These are phyloP conservation scores for Spinellus fusiger DNA, from an alignment of 192 early-diverging fungal genomes.

Conservation along the genomic window DNA sequence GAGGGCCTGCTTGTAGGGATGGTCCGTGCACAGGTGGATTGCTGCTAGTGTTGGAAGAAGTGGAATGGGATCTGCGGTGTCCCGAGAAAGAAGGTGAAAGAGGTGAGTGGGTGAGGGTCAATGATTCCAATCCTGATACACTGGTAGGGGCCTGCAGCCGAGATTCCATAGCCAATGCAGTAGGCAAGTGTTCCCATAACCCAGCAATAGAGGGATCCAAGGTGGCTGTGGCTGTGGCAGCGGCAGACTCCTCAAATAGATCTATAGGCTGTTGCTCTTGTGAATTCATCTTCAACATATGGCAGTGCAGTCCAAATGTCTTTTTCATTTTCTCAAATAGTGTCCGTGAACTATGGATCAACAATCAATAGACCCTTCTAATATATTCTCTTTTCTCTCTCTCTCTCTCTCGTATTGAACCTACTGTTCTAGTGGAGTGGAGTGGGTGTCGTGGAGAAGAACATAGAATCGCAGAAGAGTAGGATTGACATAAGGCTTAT, in stretches of 20 bases:
- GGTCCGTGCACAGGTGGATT: background rate
- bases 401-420: background rate
- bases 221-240: background rate
- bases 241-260: slow-evolving; percentile 1
- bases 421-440: slow-evolving; percentile 49
- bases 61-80: slow-evolving; percentile 5
- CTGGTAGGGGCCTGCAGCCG: background rate
- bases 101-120: background rate
- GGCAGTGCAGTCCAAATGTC: slow-evolving; percentile 56
- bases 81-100: background rate
- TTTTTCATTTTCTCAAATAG: slow-evolving; percentile 59
- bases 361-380: background rate
- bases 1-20: background rate
- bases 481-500: slow-evolving; percentile 73
- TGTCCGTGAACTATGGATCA: slow-evolving; percentile 44
- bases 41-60: slow-evolving; percentile 4
- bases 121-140: background rate
- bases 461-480: slow-evolving; percentile 77
- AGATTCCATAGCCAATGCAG: slow-evolving; percentile 3
- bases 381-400: background rate
- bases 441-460: slow-evolving; percentile 75
- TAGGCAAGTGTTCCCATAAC: slow-evolving; percentile 9
- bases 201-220: background rate
- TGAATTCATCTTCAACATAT: slow-evolving; percentile 59
- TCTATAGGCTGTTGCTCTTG: background rate